Evolutionary conservation across 805 yeast species (phyloP).

Genomic region (Candida maris): DNA sequence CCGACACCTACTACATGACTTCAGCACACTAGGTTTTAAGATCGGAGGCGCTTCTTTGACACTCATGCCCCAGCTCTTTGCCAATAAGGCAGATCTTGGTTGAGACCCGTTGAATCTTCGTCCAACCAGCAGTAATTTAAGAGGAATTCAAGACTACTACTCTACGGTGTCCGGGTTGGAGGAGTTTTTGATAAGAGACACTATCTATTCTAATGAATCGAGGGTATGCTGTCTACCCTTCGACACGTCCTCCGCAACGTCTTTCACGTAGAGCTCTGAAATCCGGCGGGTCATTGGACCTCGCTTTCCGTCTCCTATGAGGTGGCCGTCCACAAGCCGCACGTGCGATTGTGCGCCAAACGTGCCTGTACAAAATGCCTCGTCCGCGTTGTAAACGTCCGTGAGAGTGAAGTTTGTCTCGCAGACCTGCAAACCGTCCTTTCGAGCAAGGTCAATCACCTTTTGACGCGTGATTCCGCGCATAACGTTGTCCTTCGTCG

Average conservation of each 20-base stretch:
- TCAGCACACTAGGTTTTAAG: neutral
- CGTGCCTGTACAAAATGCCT: conserved; percentile 11
- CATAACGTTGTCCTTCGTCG: conserved; percentile 11
- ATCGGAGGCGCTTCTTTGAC: conserved; percentile 2
- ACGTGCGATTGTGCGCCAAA: conserved; percentile 9
- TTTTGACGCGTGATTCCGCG: conserved; percentile 11
- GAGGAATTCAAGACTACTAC: too few relatives aligned
- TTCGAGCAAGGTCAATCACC: conserved; percentile 8
- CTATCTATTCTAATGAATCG: too few relatives aligned
- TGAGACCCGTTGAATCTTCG: too few relatives aligned
- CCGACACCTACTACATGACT: conserved; percentile 5
- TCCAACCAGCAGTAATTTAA: too few relatives aligned
- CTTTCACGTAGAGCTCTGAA: conserved; percentile 3
- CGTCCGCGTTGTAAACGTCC: conserved; percentile 13
- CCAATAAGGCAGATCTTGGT: too few relatives aligned
- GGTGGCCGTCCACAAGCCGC: conserved; percentile 7
- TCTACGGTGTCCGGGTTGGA: too few relatives aligned
- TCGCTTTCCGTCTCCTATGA: conserved; percentile 6
- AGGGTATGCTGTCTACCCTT: conserved; percentile 3
- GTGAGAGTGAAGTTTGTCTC: conserved; percentile 9
- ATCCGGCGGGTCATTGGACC: conserved; percentile 5
- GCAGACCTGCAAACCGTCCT: conserved; percentile 5
- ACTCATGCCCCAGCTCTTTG: too few relatives aligned
- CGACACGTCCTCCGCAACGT: conserved; percentile 1
- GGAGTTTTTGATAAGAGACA: too few relatives aligned